Base-by-base conservation (phyloP, 1,284 basidiomycete species). In the Paramarasmius palmivorus region DNA sequence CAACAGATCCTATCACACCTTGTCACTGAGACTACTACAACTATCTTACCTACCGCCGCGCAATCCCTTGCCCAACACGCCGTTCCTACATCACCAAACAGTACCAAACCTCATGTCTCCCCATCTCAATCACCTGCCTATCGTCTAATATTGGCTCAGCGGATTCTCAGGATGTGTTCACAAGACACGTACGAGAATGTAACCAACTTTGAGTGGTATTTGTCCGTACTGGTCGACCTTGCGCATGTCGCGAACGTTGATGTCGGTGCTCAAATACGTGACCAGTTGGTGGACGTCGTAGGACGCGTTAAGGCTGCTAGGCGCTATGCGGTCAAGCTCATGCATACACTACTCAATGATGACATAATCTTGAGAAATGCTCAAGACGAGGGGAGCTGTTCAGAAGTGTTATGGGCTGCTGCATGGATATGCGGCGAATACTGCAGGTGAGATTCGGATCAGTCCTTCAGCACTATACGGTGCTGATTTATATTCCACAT, bases 401-500 rank as follows among this genome's bases (percentile, higher is more conserved):
- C 86, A 1, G 92, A 95, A 59, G 81, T 96, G 7, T 73, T 98
- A 1, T 92, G 90, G 77, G 95, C 95, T 1, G 94, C 93, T 4
- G 93, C 93, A 1, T 98, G 92, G 90, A 91, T 98, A 59, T 93
- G 92, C 61, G 95, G 95, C 23, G 97, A 99, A 70, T 95, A 94
- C 67, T 87, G 90, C 77, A 78, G 83, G 88, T 78, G 54, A 61
- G 71, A 64, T 29, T 29, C 49, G 54, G 34, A 40, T 29, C 37
- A 17, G 44, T 57, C 59, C 8, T 20, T 22, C 15, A n/a, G 25
- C n/a, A 15, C 19, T 7, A 10, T 15, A 15, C 9, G 15, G 29
- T 61, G 46, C 44, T 39, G 25, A 39, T 3, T n/a, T 40, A 22
- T 12, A 35, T 19, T 44, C 29, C 19, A 25, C 42, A 42, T 55